These are phyloP conservation scores for Arthrinium phaeospermum DNA, from an alignment of 2,329 filamentous ascomycete species.

Conservation along the genomic window DNA sequence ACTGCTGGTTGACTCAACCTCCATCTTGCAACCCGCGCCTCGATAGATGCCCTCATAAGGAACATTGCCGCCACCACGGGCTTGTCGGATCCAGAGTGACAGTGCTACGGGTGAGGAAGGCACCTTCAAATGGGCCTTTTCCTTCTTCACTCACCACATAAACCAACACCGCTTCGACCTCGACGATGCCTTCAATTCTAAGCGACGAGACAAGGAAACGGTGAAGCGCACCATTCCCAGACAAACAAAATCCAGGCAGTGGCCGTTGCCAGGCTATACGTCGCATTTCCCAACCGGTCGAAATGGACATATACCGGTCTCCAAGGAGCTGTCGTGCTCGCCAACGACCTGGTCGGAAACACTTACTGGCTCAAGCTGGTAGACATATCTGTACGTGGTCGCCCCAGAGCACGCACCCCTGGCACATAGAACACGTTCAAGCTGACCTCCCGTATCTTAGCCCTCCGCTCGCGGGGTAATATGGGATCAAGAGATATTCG, in stretches of 20 bases:
- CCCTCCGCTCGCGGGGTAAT: conserved; percentile 82
- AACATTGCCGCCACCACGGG: neutral
- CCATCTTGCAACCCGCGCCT: neutral
- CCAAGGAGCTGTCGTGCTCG: conserved; percentile 88
- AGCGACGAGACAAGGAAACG: conserved; percentile 94
- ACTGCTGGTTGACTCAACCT: neutral
- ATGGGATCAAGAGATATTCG: conserved; percentile 98
- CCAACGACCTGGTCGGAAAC: conserved; percentile 92
- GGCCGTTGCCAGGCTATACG: conserved; percentile 89
- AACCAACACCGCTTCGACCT: conserved; percentile 26
- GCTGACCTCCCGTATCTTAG: conserved; percentile 46
- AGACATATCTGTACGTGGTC: conserved; percentile 80
- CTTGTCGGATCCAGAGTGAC: neutral
- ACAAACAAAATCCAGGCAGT: conserved; percentile 98
- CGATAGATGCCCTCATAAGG: conserved; percentile 10
- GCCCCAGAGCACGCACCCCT: neutral
- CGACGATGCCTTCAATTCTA: conserved; percentile 70
- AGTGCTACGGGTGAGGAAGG: conserved; percentile 20
- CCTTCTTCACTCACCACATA: conserved; percentile 25
- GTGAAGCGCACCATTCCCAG: conserved; percentile 91
- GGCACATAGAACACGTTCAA: neutral
- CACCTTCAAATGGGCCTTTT: conserved; percentile 18
- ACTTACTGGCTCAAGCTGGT: conserved; percentile 98
- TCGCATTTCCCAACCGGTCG: conserved; percentile 83
- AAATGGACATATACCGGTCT: conserved; percentile 95